Evolutionary conservation across 768 basidiomycete species (phyloP).

Genomic region (Omphalotus guepiniiformis): DNA sequence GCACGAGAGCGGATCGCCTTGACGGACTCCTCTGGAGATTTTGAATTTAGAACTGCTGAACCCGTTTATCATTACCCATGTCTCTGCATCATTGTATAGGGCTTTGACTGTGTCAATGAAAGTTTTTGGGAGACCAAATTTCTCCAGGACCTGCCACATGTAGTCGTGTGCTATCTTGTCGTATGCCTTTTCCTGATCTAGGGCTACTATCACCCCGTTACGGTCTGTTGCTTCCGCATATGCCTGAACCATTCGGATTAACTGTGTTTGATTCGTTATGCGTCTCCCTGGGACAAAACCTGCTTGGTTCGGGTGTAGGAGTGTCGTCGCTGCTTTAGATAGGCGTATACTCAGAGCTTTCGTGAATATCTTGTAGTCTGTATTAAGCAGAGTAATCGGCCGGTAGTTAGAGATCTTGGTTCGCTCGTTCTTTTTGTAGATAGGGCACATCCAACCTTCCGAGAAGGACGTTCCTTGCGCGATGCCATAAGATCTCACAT

Average conservation of each 20-base stretch:
- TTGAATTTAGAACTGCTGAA: slow-evolving; percentile 10
- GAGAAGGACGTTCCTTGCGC: background rate
- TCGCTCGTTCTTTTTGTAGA: slow-evolving; percentile 12
- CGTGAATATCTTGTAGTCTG: slow-evolving; percentile 17
- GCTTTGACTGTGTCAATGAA: slow-evolving; percentile 11
- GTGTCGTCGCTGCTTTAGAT: background rate
- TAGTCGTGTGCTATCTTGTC: slow-evolving; percentile 11
- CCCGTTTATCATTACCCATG: slow-evolving; percentile 22
- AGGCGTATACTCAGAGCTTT: slow-evolving; percentile 12
- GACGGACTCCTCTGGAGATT: slow-evolving; percentile 23
- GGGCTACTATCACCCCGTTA: slow-evolving; percentile 5
- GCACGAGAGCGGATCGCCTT: slow-evolving; percentile 37
- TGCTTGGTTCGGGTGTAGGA: slow-evolving; percentile 17
- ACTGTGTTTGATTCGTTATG: slow-evolving; percentile 19
- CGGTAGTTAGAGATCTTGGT: slow-evolving; percentile 12
- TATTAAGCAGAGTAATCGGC: slow-evolving; percentile 15
- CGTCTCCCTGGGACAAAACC: slow-evolving; percentile 11
- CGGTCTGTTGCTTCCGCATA: slow-evolving; percentile 3
- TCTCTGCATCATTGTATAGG: slow-evolving; percentile 13
- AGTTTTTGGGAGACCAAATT: slow-evolving; percentile 8
- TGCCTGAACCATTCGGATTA: background rate
- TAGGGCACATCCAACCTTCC: slow-evolving; percentile 15
- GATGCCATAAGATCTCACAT: slow-evolving; percentile 13
- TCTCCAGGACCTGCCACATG: background rate
- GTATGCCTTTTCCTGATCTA: slow-evolving; percentile 9